phyloP scores from a whole-genome alignment of 148 eudicot genomes.

The Polygonum maritimum region DNA sequence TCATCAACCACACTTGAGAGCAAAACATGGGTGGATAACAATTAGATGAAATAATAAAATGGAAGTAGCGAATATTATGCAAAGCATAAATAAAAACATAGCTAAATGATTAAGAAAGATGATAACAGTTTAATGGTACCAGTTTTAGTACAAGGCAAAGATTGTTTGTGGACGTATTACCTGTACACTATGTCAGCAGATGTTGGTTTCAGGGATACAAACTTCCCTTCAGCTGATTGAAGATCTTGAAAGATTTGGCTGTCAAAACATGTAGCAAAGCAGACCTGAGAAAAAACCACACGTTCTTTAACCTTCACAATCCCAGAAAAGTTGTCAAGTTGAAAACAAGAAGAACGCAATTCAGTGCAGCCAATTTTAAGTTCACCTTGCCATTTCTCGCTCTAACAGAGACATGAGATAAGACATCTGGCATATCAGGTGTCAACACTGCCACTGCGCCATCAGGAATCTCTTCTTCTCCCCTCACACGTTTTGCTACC shows the following conservation, averaged over 20 bases:
- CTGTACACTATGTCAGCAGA: constrained; percentile 72
- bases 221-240: constrained; percentile 69
- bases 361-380: not conserved
- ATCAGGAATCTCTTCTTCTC: constrained; percentile 99
- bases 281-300: constrained; percentile 39
- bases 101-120: not conserved
- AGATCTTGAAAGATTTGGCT: constrained; percentile 59
- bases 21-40: not conserved
- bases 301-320: not conserved
- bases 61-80: not conserved
- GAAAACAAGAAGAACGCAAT: not conserved
- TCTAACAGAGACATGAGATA: constrained; percentile 97
- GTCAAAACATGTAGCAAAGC: constrained; percentile 97
- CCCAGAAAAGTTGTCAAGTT: not conserved
- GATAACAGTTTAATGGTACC: not conserved
- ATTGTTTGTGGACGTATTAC: constrained; percentile 21
- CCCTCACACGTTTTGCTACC: constrained; percentile 86
- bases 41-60: not conserved
- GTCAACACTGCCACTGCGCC: constrained; percentile 94
- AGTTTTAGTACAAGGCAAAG: not conserved
- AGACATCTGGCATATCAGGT: constrained; percentile 99
- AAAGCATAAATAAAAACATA: not conserved
- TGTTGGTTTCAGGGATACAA: constrained; percentile 66
- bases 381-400: constrained; percentile 95
- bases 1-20: constrained; percentile 53